A percentile compares a stretch with the other conserved stretches of the same genome.
Conservation (phyloP, 2,329 filamentous ascomycete genomes). For the Periconia macrospinosa region DNA sequence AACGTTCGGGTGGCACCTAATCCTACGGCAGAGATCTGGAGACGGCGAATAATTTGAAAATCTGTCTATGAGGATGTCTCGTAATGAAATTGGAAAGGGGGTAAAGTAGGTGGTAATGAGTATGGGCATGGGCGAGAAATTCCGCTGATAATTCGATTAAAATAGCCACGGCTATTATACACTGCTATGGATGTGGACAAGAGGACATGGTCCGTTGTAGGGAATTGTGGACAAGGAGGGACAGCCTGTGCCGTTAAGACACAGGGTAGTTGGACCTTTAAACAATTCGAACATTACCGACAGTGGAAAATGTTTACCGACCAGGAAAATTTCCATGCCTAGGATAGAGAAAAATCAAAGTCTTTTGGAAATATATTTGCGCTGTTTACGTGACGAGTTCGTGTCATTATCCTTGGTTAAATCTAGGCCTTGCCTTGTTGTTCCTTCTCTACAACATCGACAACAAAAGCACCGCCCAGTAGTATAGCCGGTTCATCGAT, state of each 20-base stretch:
- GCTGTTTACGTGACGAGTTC: too few species aligned
- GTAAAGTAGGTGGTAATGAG: background rate
- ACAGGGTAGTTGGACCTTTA: background rate
- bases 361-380: too few species aligned
- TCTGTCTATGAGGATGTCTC: background rate
- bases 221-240: background rate
- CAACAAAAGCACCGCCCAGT: constrained; percentile 55
- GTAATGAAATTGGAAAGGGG: too few species aligned
- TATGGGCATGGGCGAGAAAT: background rate
- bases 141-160: too few species aligned
- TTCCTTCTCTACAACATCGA: constrained; percentile 46
- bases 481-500: constrained; percentile 56
- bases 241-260: background rate
- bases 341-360: too few species aligned
- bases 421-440: constrained; percentile 1
- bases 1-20: constrained; percentile 6
- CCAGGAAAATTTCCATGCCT: too few species aligned
- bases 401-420: background rate
- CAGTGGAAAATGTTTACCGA: too few species aligned
- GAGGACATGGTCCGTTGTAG: background rate
- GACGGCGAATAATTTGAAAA: background rate
- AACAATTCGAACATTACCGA: too few species aligned
- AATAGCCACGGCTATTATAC: too few species aligned
- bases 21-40: background rate
- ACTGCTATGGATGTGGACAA: background rate